These are phyloP conservation scores for Podospora australis DNA, from an alignment of 495 filamentous ascomycete genomes.

Conservation along the genomic window DNA sequence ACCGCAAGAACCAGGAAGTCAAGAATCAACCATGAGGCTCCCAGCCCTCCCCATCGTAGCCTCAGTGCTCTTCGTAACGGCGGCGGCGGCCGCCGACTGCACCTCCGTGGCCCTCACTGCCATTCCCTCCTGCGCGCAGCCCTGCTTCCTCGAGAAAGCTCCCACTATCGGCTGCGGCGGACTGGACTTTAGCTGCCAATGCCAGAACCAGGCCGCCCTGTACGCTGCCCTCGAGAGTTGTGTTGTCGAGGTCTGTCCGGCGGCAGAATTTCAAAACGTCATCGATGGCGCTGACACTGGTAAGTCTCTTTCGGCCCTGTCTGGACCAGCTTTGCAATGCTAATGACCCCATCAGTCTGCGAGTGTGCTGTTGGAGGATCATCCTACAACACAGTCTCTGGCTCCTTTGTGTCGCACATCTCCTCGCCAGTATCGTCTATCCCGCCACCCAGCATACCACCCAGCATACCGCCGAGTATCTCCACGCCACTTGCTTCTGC, in stretches of 20 bases:
- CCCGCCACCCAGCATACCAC: no score
- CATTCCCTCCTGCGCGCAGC: conserved; percentile 27
- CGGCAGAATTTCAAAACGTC: conserved; percentile 18
- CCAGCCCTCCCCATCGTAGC: no score
- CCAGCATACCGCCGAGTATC: no score
- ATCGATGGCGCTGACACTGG: conserved; percentile 11
- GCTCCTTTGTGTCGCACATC: neutral
- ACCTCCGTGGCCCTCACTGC: conserved; percentile 17
- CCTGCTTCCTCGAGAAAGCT: conserved; percentile 24
- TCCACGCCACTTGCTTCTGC: no score
- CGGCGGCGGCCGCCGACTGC: conserved; percentile 17
- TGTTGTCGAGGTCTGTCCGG: conserved; percentile 18
- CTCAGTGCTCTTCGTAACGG: no score
- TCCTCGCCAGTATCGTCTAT: no score
- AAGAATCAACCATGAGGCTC: no score
- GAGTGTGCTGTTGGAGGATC: conserved; percentile 1
- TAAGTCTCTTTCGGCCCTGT: neutral
- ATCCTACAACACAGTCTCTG: neutral
- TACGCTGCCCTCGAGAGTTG: conserved; percentile 25
- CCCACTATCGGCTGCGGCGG: conserved; percentile 22
- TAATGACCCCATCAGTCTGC: conserved; percentile 8
- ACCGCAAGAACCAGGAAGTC: no score
- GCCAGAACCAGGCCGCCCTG: conserved; percentile 20
- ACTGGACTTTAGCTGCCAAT: conserved; percentile 28
- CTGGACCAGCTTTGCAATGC: neutral